Conservation (phyloP, 1,139 yeast genomes). For the Pichia sp. region DNA sequence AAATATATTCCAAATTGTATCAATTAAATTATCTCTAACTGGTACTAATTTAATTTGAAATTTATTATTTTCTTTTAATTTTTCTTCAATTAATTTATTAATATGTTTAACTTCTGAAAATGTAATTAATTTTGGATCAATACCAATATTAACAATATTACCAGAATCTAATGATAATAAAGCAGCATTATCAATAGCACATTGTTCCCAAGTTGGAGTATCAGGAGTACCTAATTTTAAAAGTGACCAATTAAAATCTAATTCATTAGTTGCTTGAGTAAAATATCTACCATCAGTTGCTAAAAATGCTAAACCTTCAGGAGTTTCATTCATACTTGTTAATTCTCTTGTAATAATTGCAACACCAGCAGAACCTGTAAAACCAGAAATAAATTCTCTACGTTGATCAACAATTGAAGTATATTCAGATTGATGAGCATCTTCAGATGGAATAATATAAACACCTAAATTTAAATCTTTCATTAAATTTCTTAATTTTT, state of each 20-base stretch:
- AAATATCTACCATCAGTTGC: conserved; percentile 96
- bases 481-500: conserved; percentile 61
- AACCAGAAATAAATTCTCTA: conserved; percentile 79
- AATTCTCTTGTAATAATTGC: conserved; percentile 79
- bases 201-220: conserved; percentile 82
- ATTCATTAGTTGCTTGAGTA: conserved; percentile 80
- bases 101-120: conserved; percentile 37
- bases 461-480: conserved; percentile 59
- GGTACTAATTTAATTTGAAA: conserved; percentile 57
- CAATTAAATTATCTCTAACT: conserved; percentile 65
- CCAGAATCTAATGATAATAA: conserved; percentile 43
- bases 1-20: conserved; percentile 61
- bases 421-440: conserved; percentile 91
- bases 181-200: conserved; percentile 63
- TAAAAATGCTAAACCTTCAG: conserved; percentile 70
- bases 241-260: conserved; percentile 83
- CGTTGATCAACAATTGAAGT: conserved; percentile 77
- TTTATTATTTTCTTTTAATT: conserved; percentile 26
- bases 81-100: conserved; percentile 30
- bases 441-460: conserved; percentile 86
- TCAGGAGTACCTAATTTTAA: conserved; percentile 69
- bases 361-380: conserved; percentile 92
- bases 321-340: conserved; percentile 47
- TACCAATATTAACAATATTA: conserved; percentile 38
- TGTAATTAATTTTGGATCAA: conserved; percentile 67